Evolutionary conservation across 495 filamentous ascomycete species (phyloP), one percentile per base, ranked within the genome.

Genomic region (Penicillium subrubescens): DNA sequence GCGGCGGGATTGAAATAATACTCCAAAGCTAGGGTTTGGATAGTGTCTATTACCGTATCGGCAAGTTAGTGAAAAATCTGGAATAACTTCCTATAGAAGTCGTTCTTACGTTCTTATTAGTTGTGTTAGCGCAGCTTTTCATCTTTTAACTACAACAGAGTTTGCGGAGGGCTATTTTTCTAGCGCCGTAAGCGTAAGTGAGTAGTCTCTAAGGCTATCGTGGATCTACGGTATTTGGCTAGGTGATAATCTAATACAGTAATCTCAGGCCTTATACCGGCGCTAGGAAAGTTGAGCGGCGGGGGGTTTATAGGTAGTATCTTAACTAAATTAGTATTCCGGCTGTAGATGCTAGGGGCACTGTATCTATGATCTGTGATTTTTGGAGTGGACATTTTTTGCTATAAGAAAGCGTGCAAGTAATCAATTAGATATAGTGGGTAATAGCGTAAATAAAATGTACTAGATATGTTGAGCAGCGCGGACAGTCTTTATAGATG

Each of bases 121-220:
- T 56, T 43, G 31, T 44, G 44, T 50, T 67, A 56, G 17, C 37
- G 25, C 17, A n/a, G n/a, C n/a, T n/a, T n/a, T n/a, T n/a, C n/a
- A n/a, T n/a, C n/a, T n/a, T n/a, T n/a, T n/a, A n/a, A 21, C 19
- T 67, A 46, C n/a, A 39, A 21, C 1, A 61, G 37, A 27, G 64
- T 57, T 21, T 59, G 17, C 27, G 31, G 17, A 11, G 17, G 39
- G n/a, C 21, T 19, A 8, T 15, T 12, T 43, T 67, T 67, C 15
- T 46, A 67, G 23, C 23, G 8, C 33, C 46, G 54, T 12, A 67
- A 50, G 6, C 64, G 64, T 15, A 23, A 21, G 5, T 60, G 59
- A 14, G 64, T 67, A 41, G 52, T 62, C 46, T 67, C 64, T 21
- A 67, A 54, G 8, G 64, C 64, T 2, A 67, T 67, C 21, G 51